These are phyloP conservation scores for Hypoxylon rubiginosum DNA, from an alignment of 2,329 filamentous ascomycete species.

Conservation along the genomic window DNA sequence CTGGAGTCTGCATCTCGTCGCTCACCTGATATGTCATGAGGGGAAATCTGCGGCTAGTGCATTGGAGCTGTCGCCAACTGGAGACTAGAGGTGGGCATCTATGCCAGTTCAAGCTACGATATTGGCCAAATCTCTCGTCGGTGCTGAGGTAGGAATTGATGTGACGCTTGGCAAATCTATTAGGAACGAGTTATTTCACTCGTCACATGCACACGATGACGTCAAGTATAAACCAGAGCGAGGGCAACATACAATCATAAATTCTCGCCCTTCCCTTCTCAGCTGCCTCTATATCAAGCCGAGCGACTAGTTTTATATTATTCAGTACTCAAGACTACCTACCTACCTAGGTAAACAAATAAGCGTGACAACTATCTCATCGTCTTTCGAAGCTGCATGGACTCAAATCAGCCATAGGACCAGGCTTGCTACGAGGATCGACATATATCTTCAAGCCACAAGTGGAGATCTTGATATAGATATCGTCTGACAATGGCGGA, in stretches of 20 bases:
- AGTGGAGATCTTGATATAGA: no score
- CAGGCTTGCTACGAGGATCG: not conserved
- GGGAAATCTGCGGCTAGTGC: not conserved
- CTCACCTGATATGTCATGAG: not conserved
- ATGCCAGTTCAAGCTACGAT: not conserved
- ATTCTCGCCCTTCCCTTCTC: no score
- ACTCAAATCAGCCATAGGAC: no score
- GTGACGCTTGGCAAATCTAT: not conserved
- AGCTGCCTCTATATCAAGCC: no score
- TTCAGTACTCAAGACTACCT: no score
- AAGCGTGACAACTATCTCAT: no score
- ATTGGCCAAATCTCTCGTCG: not conserved
- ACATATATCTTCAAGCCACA: not conserved
- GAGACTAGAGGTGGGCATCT: not conserved
- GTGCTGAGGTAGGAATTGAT: not conserved
- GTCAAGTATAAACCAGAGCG: not conserved
- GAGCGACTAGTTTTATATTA: no score
- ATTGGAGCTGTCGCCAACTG: not conserved
- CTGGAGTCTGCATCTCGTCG: not conserved
- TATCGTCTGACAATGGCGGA: not conserved
- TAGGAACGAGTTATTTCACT: not conserved
- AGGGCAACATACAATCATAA: no score
- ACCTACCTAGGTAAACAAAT: no score
- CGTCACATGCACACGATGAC: constrained; percentile 4
- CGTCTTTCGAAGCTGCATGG: no score